Conservation (phyloP, 2,329 filamentous ascomycete genomes). For the Colletotrichum shisoi region DNA sequence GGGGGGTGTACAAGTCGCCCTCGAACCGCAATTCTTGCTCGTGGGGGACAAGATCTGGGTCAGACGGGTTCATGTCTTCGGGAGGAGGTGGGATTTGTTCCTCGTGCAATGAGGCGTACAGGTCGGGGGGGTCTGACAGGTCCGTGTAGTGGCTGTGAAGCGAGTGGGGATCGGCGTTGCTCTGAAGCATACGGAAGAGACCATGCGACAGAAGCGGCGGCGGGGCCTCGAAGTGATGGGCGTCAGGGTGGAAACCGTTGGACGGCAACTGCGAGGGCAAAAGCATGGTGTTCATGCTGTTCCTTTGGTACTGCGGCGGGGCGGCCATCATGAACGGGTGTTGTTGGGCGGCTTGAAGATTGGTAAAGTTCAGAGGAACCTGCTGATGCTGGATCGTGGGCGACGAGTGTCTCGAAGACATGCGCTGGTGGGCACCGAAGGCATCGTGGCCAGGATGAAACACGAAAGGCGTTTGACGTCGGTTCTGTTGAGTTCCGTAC, state of each 20-base stretch:
- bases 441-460: constrained; percentile 69
- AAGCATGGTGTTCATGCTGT: constrained; percentile 71
- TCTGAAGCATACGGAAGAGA: constrained; percentile 76
- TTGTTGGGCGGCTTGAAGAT: constrained; percentile 64
- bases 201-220: constrained; percentile 73
- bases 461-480: constrained; percentile 67
- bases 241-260: constrained; percentile 57
- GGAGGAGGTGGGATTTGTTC: constrained; percentile 77
- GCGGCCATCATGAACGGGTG: constrained; percentile 64
- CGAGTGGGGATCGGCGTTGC: constrained; percentile 74
- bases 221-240: constrained; percentile 65
- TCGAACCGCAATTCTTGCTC: constrained; percentile 82
- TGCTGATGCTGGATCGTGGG: constrained; percentile 57
- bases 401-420: constrained; percentile 63
- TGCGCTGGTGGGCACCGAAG: constrained; percentile 64
- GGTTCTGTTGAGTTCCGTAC: constrained; percentile 65
- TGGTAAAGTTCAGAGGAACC: constrained; percentile 62
- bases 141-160: constrained; percentile 76
- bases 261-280: constrained; percentile 53
- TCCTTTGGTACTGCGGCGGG: constrained; percentile 59
- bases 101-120: constrained; percentile 78
- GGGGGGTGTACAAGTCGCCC: constrained; percentile 82
- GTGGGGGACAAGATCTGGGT: constrained; percentile 77
- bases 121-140: constrained; percentile 76
- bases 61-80: constrained; percentile 81